Evolutionary conservation across 306 rosid species (phyloP).

Genomic region (Inga laurina): DNA sequence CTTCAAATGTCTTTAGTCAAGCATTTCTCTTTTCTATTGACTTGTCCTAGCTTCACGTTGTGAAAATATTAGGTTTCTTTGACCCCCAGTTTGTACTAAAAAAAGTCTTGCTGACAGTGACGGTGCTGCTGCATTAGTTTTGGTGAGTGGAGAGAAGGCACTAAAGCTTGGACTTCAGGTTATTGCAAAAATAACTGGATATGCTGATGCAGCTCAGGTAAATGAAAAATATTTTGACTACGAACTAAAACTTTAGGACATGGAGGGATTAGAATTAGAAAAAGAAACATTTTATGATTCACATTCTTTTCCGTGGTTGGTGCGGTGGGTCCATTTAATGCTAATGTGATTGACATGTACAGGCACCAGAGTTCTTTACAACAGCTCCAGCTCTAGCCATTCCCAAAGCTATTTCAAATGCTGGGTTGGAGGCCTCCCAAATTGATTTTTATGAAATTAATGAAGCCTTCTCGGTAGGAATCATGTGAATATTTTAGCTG

Average conservation of each 20-base stretch:
- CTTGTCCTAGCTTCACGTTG: conserved; percentile 3
- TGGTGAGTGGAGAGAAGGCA: conserved; percentile 93
- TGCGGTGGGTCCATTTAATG: conserved; percentile 17
- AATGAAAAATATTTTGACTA: conserved; percentile 23
- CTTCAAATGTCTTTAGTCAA: conserved; percentile 26
- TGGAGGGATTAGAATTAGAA: conserved; percentile 26
- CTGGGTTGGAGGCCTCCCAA: conserved; percentile 80
- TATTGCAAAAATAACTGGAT: conserved; percentile 90
- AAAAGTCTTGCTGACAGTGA: conserved; percentile 57
- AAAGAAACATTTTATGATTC: not conserved
- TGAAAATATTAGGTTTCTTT: conserved; percentile 28
- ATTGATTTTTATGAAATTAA: conserved; percentile 91
- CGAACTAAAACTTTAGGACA: conserved; percentile 12
- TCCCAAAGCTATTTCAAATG: conserved; percentile 87
- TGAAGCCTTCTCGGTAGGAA: conserved; percentile 93
- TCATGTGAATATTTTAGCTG: conserved; percentile 1
- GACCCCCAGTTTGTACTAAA: conserved; percentile 26
- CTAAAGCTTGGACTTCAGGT: conserved; percentile 85
- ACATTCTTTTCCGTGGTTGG: conserved; percentile 1
- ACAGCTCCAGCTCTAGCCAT: conserved; percentile 97
- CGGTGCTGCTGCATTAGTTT: conserved; percentile 96
- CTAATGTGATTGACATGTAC: conserved; percentile 39
- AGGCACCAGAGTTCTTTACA: conserved; percentile 97
- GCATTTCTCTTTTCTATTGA: not conserved
- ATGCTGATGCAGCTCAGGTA: conserved; percentile 99